Evolutionary conservation across 768 basidiomycete species (phyloP).

Genomic region (Bullera alba): DNA sequence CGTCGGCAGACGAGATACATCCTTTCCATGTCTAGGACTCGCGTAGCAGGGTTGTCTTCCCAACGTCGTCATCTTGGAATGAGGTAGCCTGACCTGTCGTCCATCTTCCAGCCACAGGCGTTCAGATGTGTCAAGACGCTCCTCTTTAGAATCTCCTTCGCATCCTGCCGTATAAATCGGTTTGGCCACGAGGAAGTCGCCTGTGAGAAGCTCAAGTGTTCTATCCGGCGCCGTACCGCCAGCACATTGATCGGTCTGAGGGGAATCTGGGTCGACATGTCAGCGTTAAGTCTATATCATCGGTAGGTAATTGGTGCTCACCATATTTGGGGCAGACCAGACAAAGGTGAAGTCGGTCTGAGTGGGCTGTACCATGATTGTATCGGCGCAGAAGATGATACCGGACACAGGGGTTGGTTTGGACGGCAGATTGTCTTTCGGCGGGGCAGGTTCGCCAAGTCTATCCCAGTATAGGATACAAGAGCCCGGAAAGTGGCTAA

Average conservation of each 20-base stretch:
- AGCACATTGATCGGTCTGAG: slow-evolving; percentile 29
- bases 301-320: slow-evolving; percentile 9
- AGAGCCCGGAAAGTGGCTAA: slow-evolving; percentile 43
- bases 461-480: slow-evolving; percentile 41
- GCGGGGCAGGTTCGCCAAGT: slow-evolving; percentile 25
- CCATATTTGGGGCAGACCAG: slow-evolving; percentile 44
- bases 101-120: slow-evolving; percentile 7
- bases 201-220: slow-evolving; percentile 26
- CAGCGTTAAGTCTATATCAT: background rate
- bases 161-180: slow-evolving; percentile 35
- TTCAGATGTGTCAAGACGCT: slow-evolving; percentile 28
- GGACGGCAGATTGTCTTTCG: slow-evolving; percentile 16
- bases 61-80: no score
- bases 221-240: slow-evolving; percentile 13
- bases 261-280: slow-evolving; percentile 29
- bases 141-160: slow-evolving; percentile 22
- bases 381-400: slow-evolving; percentile 40
- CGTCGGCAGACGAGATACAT: no score
- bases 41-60: no score
- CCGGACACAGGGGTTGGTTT: slow-evolving; percentile 32
- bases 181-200: slow-evolving; percentile 41
- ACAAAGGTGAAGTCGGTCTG: slow-evolving; percentile 39
- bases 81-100: no score
- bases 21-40: no score
- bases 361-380: slow-evolving; percentile 43